Evolutionary conservation across 768 basidiomycete species (phyloP).

Genomic region (Phylloporus sp.): DNA sequence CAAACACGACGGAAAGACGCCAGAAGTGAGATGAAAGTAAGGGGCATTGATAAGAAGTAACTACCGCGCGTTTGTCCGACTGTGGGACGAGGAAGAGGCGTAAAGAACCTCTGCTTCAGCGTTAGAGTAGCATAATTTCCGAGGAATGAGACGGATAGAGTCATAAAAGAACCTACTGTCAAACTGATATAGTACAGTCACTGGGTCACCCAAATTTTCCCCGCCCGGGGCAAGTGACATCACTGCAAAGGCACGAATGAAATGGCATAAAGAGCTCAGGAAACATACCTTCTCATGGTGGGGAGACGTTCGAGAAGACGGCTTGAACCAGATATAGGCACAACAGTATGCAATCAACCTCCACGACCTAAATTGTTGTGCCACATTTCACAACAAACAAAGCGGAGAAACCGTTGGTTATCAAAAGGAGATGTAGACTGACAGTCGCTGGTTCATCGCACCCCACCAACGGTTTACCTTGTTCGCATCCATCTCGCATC

Average conservation of each 20-base stretch:
- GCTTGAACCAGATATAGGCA: conserved; percentile 15
- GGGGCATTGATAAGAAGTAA: conserved; percentile 9
- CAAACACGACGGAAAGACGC: conserved; percentile 2
- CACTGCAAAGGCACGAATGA: conserved; percentile 18
- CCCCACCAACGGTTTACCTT: conserved; percentile 8
- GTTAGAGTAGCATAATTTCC: conserved; percentile 23
- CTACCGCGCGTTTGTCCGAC: not conserved
- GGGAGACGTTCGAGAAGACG: conserved; percentile 18
- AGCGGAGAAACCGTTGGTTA: conserved; percentile 12
- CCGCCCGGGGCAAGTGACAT: conserved; percentile 10
- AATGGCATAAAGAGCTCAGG: conserved; percentile 17
- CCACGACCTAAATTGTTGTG: conserved; percentile 16
- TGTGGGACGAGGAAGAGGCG: conserved; percentile 4
- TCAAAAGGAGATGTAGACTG: conserved; percentile 22
- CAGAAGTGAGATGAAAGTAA: conserved; percentile 8
- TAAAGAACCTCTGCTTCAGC: conserved; percentile 10
- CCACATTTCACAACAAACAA: conserved; percentile 34
- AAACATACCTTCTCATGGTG: conserved; percentile 25
- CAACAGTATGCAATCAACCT: conserved; percentile 17
- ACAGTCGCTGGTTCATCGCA: conserved; percentile 4
- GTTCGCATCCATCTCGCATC: conserved; percentile 4
- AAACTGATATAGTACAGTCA: conserved; percentile 5
- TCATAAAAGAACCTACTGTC: conserved; percentile 10
- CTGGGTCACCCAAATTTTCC: conserved; percentile 8
- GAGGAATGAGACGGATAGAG: conserved; percentile 23